These are phyloP conservation scores for Cytospora schulzeri DNA, from an alignment of 2,329 filamentous ascomycete genomes.

Conservation along the genomic window DNA sequence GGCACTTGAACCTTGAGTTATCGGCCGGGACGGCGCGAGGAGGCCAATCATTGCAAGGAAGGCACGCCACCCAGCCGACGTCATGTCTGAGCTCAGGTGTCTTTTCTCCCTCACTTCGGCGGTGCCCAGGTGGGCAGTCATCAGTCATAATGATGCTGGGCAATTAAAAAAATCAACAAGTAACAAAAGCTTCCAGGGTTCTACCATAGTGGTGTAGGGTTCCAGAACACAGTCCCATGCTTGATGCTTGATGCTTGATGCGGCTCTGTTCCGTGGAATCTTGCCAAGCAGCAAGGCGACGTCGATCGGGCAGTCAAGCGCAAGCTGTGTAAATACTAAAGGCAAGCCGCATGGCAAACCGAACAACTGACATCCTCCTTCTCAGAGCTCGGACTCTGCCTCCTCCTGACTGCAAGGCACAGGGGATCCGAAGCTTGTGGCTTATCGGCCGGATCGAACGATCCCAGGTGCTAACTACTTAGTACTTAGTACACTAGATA, in stretches of 20 bases:
- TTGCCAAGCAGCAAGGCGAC: conserved; percentile 11
- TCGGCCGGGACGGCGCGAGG: conserved; percentile 2
- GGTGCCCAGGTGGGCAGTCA: background rate
- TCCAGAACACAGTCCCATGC: conserved; percentile 10
- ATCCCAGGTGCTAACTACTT: background rate
- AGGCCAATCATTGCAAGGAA: conserved; percentile 6
- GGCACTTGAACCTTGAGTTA: background rate
- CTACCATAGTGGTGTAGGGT: background rate
- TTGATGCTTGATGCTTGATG: conserved; percentile 3
- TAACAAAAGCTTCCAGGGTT: background rate
- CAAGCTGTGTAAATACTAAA: background rate
- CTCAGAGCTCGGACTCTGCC: background rate
- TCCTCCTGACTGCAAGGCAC: conserved; percentile 6
- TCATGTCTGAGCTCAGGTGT: conserved; percentile 23
- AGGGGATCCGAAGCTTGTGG: conserved; percentile 1
- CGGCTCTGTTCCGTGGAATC: conserved; percentile 27
- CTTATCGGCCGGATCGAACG: conserved; percentile 18
- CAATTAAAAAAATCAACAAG: background rate
- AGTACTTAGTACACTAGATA: too few species aligned
- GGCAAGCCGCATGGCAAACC: background rate
- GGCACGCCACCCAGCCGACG: conserved; percentile 13
- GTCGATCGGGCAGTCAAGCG: conserved; percentile 14
- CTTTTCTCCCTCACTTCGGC: conserved; percentile 3
- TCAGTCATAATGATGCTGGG: background rate
- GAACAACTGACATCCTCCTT: background rate